Evolutionary conservation across 768 basidiomycete genomes (phyloP).

Genomic region (Punctularia strigosozonata): DNA sequence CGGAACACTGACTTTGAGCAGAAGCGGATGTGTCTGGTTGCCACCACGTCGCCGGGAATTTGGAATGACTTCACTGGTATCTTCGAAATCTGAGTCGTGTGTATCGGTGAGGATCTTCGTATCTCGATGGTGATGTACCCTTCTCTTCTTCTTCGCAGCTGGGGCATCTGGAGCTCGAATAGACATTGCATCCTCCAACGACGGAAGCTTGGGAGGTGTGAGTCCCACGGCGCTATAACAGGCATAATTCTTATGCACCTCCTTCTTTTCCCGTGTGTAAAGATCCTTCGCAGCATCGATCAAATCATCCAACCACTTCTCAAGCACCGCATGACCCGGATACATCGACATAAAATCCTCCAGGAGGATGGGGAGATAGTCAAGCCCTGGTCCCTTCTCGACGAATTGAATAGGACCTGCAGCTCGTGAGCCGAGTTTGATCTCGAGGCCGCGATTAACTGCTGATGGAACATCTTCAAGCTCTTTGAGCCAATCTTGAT

Average conservation of each 20-base stretch:
- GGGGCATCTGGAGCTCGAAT: not conserved
- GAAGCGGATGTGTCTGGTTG: not conserved
- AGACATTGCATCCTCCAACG: not conserved
- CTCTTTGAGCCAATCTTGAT: constrained; percentile 11
- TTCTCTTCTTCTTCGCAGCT: not conserved
- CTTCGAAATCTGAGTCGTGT: not conserved
- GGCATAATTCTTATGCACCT: not conserved
- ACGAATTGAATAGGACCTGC: not conserved
- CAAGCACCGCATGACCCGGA: not conserved
- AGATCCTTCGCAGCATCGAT: not conserved
- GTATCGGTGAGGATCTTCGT: not conserved
- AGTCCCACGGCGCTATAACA: not conserved
- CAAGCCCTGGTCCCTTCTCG: not conserved
- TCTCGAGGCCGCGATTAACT: not conserved
- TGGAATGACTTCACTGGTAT: not conserved
- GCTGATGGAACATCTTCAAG: not conserved
- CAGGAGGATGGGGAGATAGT: not conserved
- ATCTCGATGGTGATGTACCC: not conserved
- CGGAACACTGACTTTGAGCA: not conserved
- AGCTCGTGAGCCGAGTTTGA: not conserved
- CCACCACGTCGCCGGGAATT: not conserved
- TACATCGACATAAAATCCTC: not conserved
- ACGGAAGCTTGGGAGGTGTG: not conserved
- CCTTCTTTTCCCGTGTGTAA: not conserved
- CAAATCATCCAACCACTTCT: not conserved